Evolutionary conservation across 2,329 filamentous ascomycete species (phyloP).

Genomic region (Monilinia fructigena): DNA sequence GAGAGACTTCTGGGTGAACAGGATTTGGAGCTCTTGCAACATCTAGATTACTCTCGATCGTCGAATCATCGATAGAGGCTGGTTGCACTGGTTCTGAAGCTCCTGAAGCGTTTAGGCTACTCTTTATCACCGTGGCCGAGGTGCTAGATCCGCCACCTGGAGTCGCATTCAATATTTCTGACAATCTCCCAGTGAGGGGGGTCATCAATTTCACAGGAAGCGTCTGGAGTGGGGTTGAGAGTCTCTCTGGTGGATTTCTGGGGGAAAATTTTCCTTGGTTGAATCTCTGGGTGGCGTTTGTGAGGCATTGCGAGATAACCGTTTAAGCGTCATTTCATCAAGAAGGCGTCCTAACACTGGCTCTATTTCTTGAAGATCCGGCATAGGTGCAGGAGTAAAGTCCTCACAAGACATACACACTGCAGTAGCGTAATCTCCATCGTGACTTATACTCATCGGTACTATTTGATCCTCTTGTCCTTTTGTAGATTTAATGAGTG

Average conservation of each 20-base stretch:
- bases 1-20: background rate
- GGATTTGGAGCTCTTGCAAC: background rate
- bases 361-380: slow-evolving; percentile 10
- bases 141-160: background rate
- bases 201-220: background rate
- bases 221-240: slow-evolving; percentile 1
- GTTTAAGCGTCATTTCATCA: slow-evolving; percentile 10
- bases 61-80: background rate
- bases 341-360: slow-evolving; percentile 3
- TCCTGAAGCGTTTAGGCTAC: background rate
- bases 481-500: slow-evolving; percentile 31
- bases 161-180: slow-evolving; percentile 10
- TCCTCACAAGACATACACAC: slow-evolving; percentile 55
- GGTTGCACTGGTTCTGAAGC: background rate
- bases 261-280: background rate
- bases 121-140: background rate
- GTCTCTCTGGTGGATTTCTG: background rate
- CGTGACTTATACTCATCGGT: slow-evolving; percentile 80
- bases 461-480: slow-evolving; percentile 51
- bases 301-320: background rate
- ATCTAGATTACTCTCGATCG: background rate
- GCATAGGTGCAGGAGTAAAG: background rate
- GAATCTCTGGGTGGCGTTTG: no score
- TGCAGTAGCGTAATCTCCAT: slow-evolving; percentile 76
- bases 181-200: background rate